These are phyloP conservation scores for Fraxinus paxiana DNA, from an alignment of 305 asterid genomes.

Conservation along the genomic window DNA sequence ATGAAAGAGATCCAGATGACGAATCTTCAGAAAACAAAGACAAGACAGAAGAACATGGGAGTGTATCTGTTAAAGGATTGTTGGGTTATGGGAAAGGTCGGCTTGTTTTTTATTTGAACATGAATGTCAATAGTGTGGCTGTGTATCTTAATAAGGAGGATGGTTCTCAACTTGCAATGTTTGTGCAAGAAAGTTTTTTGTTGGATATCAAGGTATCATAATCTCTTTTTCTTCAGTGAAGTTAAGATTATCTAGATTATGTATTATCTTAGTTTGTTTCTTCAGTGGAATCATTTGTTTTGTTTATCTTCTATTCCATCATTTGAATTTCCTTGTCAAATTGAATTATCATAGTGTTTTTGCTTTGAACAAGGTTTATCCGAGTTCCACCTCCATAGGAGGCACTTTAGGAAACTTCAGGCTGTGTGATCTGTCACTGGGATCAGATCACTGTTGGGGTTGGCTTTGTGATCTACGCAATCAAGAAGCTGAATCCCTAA, in stretches of 20 bases:
- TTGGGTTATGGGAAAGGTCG: slow-evolving; percentile 89
- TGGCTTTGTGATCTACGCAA: slow-evolving; percentile 97
- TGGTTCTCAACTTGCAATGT: slow-evolving; percentile 92
- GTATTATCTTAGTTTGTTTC: neutral
- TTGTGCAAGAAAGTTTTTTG: slow-evolving; percentile 90
- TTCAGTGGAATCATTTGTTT: slow-evolving; percentile 9
- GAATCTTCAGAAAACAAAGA: slow-evolving; percentile 49
- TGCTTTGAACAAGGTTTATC: slow-evolving; percentile 66
- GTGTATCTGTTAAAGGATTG: slow-evolving; percentile 62
- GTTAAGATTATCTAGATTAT: slow-evolving; percentile 2
- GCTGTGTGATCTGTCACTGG: slow-evolving; percentile 77
- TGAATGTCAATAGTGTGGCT: slow-evolving; percentile 88
- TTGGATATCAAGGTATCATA: slow-evolving; percentile 75
- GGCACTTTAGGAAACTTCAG: slow-evolving; percentile 89
- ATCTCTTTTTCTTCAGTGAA: neutral
- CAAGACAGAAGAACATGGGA: slow-evolving; percentile 63
- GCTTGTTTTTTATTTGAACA: slow-evolving; percentile 77
- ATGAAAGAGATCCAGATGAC: slow-evolving; percentile 33
- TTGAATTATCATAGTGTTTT: slow-evolving; percentile 27
- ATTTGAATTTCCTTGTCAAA: slow-evolving; percentile 17
- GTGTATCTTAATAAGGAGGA: slow-evolving; percentile 91
- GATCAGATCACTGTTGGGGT: slow-evolving; percentile 80
- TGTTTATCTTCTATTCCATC: slow-evolving; percentile 15
- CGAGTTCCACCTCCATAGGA: slow-evolving; percentile 83
- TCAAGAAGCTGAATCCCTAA: slow-evolving; percentile 86